Evolutionary conservation across 371 early-diverging fungal species (phyloP).

Genomic region (Mucor saturninus): DNA sequence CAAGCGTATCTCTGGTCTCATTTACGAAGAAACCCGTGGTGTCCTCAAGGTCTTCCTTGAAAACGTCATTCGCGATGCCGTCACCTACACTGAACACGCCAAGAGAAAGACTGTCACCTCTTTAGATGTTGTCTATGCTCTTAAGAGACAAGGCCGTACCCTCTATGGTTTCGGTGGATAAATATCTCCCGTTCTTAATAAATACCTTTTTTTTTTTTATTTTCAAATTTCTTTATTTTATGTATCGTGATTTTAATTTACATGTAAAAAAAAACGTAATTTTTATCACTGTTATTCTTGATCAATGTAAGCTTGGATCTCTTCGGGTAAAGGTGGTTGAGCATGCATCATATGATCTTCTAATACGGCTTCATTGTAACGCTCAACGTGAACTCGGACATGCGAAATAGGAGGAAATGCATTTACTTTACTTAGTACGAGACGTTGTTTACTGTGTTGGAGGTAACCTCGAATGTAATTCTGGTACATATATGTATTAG

Average conservation of each 20-base stretch:
- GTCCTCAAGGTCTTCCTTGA: slow-evolving; percentile 98
- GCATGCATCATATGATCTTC: slow-evolving; percentile 24
- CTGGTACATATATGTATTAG: slow-evolving; percentile 7
- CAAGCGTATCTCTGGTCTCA: slow-evolving; percentile 98
- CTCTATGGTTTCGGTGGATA: slow-evolving; percentile 72
- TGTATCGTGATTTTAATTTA: neutral
- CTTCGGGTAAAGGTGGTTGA: slow-evolving; percentile 13
- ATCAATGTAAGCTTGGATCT: slow-evolving; percentile 12
- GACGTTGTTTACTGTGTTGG: slow-evolving; percentile 25
- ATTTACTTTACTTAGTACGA: slow-evolving; percentile 34
- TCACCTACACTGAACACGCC: slow-evolving; percentile 99
- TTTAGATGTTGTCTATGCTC: slow-evolving; percentile 95
- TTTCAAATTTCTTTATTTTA: neutral
- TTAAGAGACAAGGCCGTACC: slow-evolving; percentile 98
- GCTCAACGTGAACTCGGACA: slow-evolving; percentile 20
- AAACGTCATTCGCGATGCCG: slow-evolving; percentile 97
- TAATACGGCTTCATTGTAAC: slow-evolving; percentile 26
- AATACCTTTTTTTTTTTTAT: neutral
- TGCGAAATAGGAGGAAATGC: slow-evolving; percentile 35
- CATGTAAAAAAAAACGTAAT: neutral
- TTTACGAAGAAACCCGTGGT: slow-evolving; percentile 97
- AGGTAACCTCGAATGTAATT: slow-evolving; percentile 40
- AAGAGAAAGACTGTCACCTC: slow-evolving; percentile 99
- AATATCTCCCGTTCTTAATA: slow-evolving; percentile 5
- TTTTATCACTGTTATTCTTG: neutral